Base-by-base conservation (phyloP, 108 stramenopile genomes). In the Nannochloropsis oceanica region DNA sequence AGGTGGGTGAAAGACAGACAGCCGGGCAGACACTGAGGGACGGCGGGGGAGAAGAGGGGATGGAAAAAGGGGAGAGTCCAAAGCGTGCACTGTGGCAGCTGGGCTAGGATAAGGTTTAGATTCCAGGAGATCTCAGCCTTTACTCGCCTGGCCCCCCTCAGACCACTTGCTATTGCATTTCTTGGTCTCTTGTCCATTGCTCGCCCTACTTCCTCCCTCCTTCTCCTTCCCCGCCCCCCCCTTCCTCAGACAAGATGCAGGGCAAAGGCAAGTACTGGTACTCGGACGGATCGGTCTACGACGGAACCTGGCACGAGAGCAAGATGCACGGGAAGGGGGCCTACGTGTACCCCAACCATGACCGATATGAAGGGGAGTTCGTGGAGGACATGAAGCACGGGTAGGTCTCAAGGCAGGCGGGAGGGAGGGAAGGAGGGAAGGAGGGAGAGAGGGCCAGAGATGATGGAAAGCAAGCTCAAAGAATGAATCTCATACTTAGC, bases 311-410 rank as follows among this genome's bases (percentile, higher is more conserved):
- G 81, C 27, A 42, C 42, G 12, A 86, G 27, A 82, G 82, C 80
- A 84, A 84, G 86, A 81, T 80, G 81, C 81, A 90, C 26, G 88
- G 87, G 43, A 42, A 44, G 79, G 90, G 85, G 27, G 80, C 81
- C 22, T 81, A 86, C 43, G 42, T 26, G 26, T 86, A 79, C 59
- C 18, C 43, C 9, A 88, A 90, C 80, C 87, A 87, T 26, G 82
- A 84, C 82, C 26, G 42, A 22, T 90, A 90, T 80, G 90, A 90
- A 73, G 90, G 90, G 43, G 86, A 84, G 25, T 90, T 79, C 26
- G 42, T 34, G 81, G 12, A 84, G n/a, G 85, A 87, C 50, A 80
- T 83, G 86, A 81, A 85, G 59, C 80, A 89, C 25, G 88, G 87
- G 42, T 82, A 26, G 20, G 90, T 59, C 44, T 59, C 81, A 8